Evolutionary conservation across 805 yeast genomes (phyloP), one percentile per base, ranked within the genome.

Genomic region (Sungouiella blattae): DNA sequence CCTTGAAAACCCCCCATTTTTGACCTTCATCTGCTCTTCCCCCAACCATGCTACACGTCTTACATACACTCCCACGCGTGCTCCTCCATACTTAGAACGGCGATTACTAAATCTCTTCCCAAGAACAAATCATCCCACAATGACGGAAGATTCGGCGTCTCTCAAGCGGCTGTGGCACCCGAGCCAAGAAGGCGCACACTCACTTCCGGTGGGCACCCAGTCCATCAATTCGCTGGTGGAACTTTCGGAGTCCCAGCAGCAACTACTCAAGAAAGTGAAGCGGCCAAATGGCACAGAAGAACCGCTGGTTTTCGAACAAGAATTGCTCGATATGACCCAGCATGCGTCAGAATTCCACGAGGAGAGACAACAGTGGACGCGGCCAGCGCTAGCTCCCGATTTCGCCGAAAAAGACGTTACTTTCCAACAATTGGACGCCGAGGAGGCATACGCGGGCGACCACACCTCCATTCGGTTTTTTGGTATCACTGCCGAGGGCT

Each of bases 381-480:
- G 91, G 44, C 84, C 93, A 0, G 67, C 73, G 0, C 49, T 78
- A 5, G 76, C 83, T 2, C 26, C 35, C 1, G 64, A 73, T 35
- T 71, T 82, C 2, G 48, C 51, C 1, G 55, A 57, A 1, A 53
- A 57, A 26, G 88, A 83, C 49, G 69, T 84, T 18, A 69, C 74
- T 1, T 89, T 89, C 57, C 98, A 93, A 59, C 98, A 93, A 53
- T 67, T 93, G 49, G 98, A 93, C 58, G 96, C 95, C 1, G 98
- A 93, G 52, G 98, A 93, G 51, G 75, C 85, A 3, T 55, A 62
- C 18, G 55, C 75, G 6, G 75, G 76, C 24, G 80, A 77, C 11
- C 67, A 73, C 17, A 75, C 83, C 0, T 71, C 77, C 1, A 85
- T 89, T 0, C 74, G 96, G 36, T 83, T 94, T 53, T 93, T 89